Evolutionary conservation across 805 yeast genomes (phyloP).

Genomic region (Ogataea pini): DNA sequence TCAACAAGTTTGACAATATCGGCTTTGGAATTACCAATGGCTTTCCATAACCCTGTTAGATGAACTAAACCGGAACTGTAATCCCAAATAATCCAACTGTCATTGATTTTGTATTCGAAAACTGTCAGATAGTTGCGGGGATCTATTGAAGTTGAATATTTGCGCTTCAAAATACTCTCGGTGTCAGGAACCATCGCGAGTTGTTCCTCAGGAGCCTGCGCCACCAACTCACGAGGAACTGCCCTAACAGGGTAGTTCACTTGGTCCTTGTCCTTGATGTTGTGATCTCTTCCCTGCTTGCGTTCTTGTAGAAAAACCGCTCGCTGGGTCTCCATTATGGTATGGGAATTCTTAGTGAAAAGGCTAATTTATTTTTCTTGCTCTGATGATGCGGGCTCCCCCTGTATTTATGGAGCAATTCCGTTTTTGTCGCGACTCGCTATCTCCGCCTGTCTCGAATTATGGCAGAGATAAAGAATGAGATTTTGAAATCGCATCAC

Average conservation of each 20-base stretch:
- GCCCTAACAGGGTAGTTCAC: conserved; percentile 31
- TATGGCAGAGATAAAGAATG: conserved; percentile 5
- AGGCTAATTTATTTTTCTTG: not conserved
- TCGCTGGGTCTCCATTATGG: not conserved
- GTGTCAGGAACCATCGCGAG: conserved; percentile 23
- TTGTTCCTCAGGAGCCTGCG: conserved; percentile 25
- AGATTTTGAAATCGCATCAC: conserved; percentile 9
- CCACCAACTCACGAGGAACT: conserved; percentile 15
- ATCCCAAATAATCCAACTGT: conserved; percentile 84
- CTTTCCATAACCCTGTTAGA: conserved; percentile 86
- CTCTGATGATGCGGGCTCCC: conserved; percentile 1
- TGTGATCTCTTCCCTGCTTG: conserved; percentile 6
- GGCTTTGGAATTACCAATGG: conserved; percentile 66
- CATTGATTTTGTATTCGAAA: conserved; percentile 67
- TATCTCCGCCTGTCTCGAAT: conserved; percentile 6
- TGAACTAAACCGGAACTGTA: conserved; percentile 83
- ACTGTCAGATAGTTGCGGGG: conserved; percentile 70
- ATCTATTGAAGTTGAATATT: conserved; percentile 73
- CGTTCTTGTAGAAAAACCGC: conserved; percentile 1
- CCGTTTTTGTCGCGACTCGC: conserved; percentile 4
- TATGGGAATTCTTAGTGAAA: not conserved
- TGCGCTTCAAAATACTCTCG: conserved; percentile 36
- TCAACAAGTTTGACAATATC: conserved; percentile 75
- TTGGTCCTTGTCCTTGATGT: conserved; percentile 1
- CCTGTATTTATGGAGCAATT: conserved; percentile 1